Percentiles rank a stretch among this genome's conserved stretches.
phyloP scores from a whole-genome alignment of 305 asterid genomes.

The Fraxinus paxiana region DNA sequence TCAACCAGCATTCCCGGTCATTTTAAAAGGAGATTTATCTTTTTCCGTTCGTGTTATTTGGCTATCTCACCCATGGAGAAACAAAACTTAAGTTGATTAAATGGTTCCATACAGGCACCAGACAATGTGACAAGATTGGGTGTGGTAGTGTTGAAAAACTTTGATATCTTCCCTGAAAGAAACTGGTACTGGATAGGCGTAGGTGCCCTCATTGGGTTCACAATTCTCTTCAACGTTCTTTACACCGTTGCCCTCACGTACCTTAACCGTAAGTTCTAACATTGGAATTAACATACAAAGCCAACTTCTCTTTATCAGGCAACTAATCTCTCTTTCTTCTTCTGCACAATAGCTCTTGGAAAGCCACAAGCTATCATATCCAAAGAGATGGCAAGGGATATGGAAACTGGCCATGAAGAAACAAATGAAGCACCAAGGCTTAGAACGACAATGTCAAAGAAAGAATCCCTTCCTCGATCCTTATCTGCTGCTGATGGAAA shows the following conservation, averaged over 20 bases:
- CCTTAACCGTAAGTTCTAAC: conserved; percentile 39
- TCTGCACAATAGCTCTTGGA: conserved; percentile 34
- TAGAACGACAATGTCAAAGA: conserved; percentile 28
- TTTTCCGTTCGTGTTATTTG: neutral
- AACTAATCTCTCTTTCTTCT: neutral
- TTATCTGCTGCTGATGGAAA: conserved; percentile 32
- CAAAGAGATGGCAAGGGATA: conserved; percentile 40
- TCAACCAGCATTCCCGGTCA: neutral
- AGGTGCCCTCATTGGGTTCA: conserved; percentile 39
- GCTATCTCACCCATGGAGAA: neutral
- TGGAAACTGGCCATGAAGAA: conserved; percentile 33
- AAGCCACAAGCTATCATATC: conserved; percentile 47
- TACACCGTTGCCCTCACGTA: conserved; percentile 44
- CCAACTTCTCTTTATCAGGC: neutral
- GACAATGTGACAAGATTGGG: conserved; percentile 27
- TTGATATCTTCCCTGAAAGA: conserved; percentile 30
- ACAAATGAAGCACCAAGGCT: conserved; percentile 31
- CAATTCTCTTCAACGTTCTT: conserved; percentile 38
- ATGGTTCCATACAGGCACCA: conserved; percentile 25
- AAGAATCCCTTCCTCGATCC: conserved; percentile 31
- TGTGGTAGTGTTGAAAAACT: conserved; percentile 29
- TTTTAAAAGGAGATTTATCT: neutral
- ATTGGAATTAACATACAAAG: neutral
- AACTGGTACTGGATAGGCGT: conserved; percentile 50
- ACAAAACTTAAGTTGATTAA: neutral